Evolutionary conservation across 768 basidiomycete genomes (phyloP).

Genomic region (Suillus placidus): DNA sequence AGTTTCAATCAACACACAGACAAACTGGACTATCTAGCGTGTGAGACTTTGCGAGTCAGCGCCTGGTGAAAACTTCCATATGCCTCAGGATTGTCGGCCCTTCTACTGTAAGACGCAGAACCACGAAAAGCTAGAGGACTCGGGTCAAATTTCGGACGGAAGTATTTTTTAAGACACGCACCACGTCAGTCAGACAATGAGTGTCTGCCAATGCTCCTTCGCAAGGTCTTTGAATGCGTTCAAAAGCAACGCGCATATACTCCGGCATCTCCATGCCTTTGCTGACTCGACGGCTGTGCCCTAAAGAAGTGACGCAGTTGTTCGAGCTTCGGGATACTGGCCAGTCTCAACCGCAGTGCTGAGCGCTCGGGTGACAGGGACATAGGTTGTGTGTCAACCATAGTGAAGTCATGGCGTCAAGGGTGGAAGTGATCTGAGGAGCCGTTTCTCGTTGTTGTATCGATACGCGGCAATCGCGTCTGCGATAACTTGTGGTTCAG

Average conservation of each 20-base stretch:
- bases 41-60: too few relatives aligned
- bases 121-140: neutral
- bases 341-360: neutral
- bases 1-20: too few relatives aligned
- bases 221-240: neutral
- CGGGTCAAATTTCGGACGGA: neutral
- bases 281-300: neutral
- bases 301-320: neutral
- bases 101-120: neutral
- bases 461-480: constrained; percentile 36
- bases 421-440: constrained; percentile 12
- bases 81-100: too few relatives aligned
- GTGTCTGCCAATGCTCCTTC: neutral
- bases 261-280: neutral
- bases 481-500: constrained; percentile 34
- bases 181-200: neutral
- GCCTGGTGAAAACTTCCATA: too few relatives aligned
- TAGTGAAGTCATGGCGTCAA: constrained; percentile 35
- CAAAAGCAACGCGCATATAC: neutral
- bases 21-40: too few relatives aligned
- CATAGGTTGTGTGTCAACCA: constrained; percentile 38
- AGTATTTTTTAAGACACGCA: neutral
- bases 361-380: constrained; percentile 36
- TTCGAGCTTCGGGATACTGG: neutral
- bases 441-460: constrained; percentile 27